Conservation (phyloP, 345 rosid genomes). For the Cardiospermum halicacabum region DNA sequence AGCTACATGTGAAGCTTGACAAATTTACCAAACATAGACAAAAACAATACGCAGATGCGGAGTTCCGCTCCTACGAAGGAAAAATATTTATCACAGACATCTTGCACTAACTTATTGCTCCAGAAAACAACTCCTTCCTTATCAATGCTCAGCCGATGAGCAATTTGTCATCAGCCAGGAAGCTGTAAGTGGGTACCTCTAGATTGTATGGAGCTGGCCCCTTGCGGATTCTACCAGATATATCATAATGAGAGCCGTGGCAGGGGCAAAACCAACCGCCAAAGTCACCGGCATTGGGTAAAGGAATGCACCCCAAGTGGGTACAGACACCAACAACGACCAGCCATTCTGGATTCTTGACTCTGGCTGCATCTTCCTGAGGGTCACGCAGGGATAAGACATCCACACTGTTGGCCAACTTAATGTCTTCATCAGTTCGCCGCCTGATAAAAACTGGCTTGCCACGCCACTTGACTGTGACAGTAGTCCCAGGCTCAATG, state of each 20-base stretch:
- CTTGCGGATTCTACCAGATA: constrained; percentile 91
- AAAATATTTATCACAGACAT: too few species aligned
- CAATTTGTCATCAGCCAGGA: constrained; percentile 82
- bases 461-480: constrained; percentile 97
- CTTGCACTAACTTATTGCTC: too few species aligned
- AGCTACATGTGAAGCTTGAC: too few species aligned
- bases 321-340: constrained; percentile 93
- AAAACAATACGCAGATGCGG: too few species aligned
- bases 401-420: constrained; percentile 82
- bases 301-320: constrained; percentile 92
- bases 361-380: constrained; percentile 67
- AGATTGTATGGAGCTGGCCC: constrained; percentile 94
- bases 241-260: constrained; percentile 92
- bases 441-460: constrained; percentile 94
- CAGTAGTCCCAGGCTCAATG: constrained; percentile 82
- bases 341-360: constrained; percentile 93
- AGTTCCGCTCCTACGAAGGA: too few species aligned
- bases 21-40: too few species aligned
- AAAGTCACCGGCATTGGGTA: constrained; percentile 94
- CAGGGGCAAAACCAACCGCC: constrained; percentile 99
- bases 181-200: constrained; percentile 88
- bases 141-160: constrained; percentile 77
- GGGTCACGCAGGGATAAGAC: constrained; percentile 80
- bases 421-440: constrained; percentile 85
- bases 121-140: too few species aligned